phyloP scores from a whole-genome alignment of 345 rosid species.

The Rhizophora apiculata region DNA sequence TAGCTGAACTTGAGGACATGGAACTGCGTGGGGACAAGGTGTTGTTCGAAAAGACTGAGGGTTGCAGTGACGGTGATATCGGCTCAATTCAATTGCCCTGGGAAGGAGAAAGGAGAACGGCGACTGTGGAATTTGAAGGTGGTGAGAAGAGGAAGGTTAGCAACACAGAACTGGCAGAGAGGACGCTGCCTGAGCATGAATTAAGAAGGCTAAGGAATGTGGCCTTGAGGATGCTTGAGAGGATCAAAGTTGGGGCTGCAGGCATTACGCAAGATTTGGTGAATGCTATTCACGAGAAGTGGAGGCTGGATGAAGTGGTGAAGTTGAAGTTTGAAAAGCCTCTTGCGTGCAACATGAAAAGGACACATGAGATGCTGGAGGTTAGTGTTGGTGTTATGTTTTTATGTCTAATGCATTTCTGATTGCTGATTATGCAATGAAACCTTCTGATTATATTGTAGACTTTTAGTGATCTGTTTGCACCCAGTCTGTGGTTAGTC shows the following conservation, averaged over 20 bases:
- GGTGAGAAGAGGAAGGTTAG: conserved; percentile 38
- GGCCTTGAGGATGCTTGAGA: conserved; percentile 78
- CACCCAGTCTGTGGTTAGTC: background rate
- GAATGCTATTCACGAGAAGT: conserved; percentile 64
- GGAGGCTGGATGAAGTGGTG: conserved; percentile 81
- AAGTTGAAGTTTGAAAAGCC: conserved; percentile 78
- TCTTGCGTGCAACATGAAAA: conserved; percentile 72
- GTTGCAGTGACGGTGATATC: background rate
- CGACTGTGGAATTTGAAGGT: conserved; percentile 10
- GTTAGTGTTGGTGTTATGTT: conserved; percentile 38
- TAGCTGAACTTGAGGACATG: conserved; percentile 8
- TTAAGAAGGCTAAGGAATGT: conserved; percentile 65
- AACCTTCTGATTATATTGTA: conserved; percentile 4
- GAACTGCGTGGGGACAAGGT: conserved; percentile 6
- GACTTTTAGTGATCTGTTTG: background rate
- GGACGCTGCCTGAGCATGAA: conserved; percentile 63
- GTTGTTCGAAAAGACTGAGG: conserved; percentile 3
- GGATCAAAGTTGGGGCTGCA: conserved; percentile 72
- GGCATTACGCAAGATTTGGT: conserved; percentile 74
- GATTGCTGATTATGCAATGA: background rate
- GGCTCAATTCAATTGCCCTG: conserved; percentile 30
- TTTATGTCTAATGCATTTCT: background rate
- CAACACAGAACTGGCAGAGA: conserved; percentile 54
- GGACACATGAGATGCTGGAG: conserved; percentile 75
- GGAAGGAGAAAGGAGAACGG: conserved; percentile 26